These are phyloP conservation scores for Mimosa pudica DNA, from an alignment of 306 rosid genomes.

Conservation along the genomic window DNA sequence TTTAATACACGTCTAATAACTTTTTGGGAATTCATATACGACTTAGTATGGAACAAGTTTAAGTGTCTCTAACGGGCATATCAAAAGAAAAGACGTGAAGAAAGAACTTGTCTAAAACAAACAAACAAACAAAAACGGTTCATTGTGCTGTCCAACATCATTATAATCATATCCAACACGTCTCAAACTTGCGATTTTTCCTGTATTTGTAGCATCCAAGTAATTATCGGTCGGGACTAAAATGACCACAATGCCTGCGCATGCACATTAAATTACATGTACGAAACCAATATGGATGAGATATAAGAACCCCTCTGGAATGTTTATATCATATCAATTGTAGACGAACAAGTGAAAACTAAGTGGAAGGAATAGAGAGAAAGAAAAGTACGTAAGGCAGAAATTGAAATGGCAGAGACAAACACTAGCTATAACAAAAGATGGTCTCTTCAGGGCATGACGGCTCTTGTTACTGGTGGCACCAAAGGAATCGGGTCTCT, in stretches of 20 bases:
- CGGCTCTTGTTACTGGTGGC: conserved; percentile 53
- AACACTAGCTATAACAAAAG: conserved; percentile 2
- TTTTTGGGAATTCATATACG: not conserved
- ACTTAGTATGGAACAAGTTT: not conserved
- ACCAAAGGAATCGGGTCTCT: conserved; percentile 50
- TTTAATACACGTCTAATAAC: no score
- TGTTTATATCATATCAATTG: not conserved
- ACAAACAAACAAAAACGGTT: not conserved
- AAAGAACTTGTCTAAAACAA: no score
- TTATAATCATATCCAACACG: no score
- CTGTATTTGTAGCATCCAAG: no score
- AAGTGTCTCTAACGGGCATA: not conserved
- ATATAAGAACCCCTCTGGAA: not conserved
- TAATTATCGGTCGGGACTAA: no score
- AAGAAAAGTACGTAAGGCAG: not conserved
- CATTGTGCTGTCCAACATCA: not conserved
- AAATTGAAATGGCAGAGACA: not conserved
- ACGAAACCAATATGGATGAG: not conserved
- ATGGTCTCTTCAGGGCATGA: conserved; percentile 52
- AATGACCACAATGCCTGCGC: not conserved
- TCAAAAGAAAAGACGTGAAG: not conserved
- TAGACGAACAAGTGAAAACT: no score
- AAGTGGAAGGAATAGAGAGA: not conserved
- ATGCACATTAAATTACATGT: not conserved
- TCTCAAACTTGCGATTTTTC: no score